Evolutionary conservation across 805 yeast species (phyloP), one percentile per base, ranked within the genome.

Genomic region (Kluyveromyces aestuarii): DNA sequence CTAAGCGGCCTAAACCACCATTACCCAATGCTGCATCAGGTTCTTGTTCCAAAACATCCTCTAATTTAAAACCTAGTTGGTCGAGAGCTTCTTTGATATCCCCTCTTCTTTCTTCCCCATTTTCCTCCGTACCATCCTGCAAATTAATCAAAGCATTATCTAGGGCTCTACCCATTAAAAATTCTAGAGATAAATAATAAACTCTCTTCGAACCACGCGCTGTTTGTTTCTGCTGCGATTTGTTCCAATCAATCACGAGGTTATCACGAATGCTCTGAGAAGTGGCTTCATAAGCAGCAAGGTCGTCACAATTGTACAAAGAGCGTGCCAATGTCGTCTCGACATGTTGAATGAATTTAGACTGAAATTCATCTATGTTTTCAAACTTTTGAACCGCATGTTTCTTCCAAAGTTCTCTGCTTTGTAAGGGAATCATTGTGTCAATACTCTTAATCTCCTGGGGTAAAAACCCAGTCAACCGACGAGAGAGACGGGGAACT

Each of bases 11-110:
- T 49, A 89, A 72, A 54, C 97, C 97, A 63, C 97, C 97, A 61
- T 90, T 90, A 60, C 97, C 97, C 48, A 89, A 75, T 25, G 89
- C 96, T 10, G 96, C 96, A 67, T 89, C 97, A 0, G 95, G 93
- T 69, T 89, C 97, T 60, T 85, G 81, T 45, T 81, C 81, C 56
- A 90, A 72, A 27, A 89, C 75, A 59, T 89, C 96, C 69, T 90
- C 97, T 54, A 89, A 70, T 52, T 82, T 80, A 76, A 89, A 89
- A 10, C 97, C 97, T 57, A 90, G 75, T 48, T 87, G 88, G 47
- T 73, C 74, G 47, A 81, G 73, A 2, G 85, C 79, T 4, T 70
- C 71, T 14, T 63, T 57, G 41, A 88, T 79, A 46, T 77, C 68
- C 37, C 74, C 80, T 65, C 88, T 82, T 17, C 47, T 77, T 67